A percentile compares a stretch with the other conserved stretches of the same genome.
Evolutionary conservation across 768 basidiomycete genomes (phyloP).

Genomic region (Panaeolus cyanescens): DNA sequence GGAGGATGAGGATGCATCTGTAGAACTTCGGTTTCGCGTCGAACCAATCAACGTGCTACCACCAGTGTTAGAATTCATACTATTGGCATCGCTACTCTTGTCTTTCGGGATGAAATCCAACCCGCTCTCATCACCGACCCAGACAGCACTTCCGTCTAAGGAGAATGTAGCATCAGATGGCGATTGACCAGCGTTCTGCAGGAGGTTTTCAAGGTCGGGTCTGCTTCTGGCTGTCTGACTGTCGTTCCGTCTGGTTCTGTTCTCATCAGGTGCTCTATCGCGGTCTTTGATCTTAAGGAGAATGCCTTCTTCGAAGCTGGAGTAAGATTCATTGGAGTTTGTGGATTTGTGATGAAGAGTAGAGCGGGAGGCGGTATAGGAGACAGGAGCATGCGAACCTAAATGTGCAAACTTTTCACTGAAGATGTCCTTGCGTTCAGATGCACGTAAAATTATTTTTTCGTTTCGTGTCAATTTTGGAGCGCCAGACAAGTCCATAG

Average conservation of each 20-base stretch:
- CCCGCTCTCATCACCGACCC: constrained; percentile 78
- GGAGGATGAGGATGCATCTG: constrained; percentile 74
- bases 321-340: constrained; percentile 61
- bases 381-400: constrained; percentile 26
- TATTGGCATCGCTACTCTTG: constrained; percentile 40
- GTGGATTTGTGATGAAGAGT: constrained; percentile 45
- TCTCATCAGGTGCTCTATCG: constrained; percentile 31
- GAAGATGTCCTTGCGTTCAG: constrained; percentile 92
- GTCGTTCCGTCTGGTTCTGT: constrained; percentile 35
- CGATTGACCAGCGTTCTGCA: constrained; percentile 42
- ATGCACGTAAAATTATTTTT: constrained; percentile 85
- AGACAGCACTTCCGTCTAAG: constrained; percentile 79
- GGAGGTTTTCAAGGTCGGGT: constrained; percentile 38
- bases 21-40: constrained; percentile 60
- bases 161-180: constrained; percentile 77
- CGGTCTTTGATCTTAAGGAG: constrained; percentile 44
- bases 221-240: constrained; percentile 25
- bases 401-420: constrained; percentile 72
- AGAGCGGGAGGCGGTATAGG: constrained; percentile 24
- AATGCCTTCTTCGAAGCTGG: constrained; percentile 72
- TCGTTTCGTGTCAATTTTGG: constrained; percentile 81
- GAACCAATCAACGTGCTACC: constrained; percentile 41
- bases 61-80: constrained; percentile 38
- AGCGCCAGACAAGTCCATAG: constrained; percentile 81
- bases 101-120: constrained; percentile 52